A percentile compares a stretch with the other conserved stretches of the same genome.
These are phyloP conservation scores for Aspergillus carlsbadensis DNA, from an alignment of 495 filamentous ascomycete species.

Conservation along the genomic window DNA sequence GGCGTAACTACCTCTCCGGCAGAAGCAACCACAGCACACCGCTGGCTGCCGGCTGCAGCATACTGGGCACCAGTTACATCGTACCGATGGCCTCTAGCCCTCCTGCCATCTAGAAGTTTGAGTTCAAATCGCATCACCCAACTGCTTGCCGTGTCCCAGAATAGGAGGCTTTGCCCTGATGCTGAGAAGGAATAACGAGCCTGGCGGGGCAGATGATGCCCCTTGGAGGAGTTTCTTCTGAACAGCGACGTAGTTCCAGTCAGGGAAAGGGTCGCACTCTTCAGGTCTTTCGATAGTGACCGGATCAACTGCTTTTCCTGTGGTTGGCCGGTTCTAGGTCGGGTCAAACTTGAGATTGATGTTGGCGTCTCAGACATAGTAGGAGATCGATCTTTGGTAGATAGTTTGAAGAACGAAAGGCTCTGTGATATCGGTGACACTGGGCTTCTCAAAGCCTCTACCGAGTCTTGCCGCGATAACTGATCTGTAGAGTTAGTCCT, in stretches of 20 bases:
- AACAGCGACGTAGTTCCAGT: constrained; percentile 18
- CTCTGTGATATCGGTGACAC: constrained; percentile 12
- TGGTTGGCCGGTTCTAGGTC: constrained; percentile 9
- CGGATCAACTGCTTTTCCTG: constrained; percentile 20
- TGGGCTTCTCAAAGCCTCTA: constrained; percentile 16
- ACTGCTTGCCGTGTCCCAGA: constrained; percentile 25
- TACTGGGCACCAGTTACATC: constrained; percentile 25
- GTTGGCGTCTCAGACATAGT: constrained; percentile 10
- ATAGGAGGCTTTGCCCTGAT: constrained; percentile 20
- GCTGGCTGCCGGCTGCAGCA: constrained; percentile 22
- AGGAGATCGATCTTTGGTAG: constrained; percentile 14
- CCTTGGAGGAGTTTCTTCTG: constrained; percentile 16
- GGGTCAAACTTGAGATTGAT: constrained; percentile 9
- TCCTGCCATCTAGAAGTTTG: constrained; percentile 10
- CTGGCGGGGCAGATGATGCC: constrained; percentile 16
- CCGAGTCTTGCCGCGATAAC: constrained; percentile 20
- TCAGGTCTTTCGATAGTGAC: constrained; percentile 21
- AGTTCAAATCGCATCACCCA: constrained; percentile 25
- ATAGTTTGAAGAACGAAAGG: constrained; percentile 12
- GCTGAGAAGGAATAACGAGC: constrained; percentile 25
- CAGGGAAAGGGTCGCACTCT: constrained; percentile 19
- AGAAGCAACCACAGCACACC: constrained; percentile 23
- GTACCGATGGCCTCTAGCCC: constrained; percentile 18
- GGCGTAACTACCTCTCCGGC: constrained; percentile 21
- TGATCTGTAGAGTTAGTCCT: constrained; percentile 26